These are phyloP conservation scores for Sonneratia caseolaris DNA, from an alignment of 345 rosid species.

Conservation along the genomic window DNA sequence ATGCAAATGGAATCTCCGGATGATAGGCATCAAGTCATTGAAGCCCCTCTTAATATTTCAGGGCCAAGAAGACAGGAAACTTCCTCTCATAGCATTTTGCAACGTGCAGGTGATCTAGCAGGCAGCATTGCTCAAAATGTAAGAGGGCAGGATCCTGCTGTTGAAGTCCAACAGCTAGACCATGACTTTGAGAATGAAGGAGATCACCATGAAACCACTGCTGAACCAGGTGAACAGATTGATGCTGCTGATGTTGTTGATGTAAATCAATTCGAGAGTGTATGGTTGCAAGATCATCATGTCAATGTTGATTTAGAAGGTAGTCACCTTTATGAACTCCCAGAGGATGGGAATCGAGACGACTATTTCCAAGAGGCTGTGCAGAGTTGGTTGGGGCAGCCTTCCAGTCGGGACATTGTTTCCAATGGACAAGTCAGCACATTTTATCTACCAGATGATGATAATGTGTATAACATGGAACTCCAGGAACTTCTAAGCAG, in stretches of 20 bases:
- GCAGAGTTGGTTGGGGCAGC: conserved; percentile 42
- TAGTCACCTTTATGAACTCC: conserved; percentile 22
- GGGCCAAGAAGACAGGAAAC: conserved; percentile 21
- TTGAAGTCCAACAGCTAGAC: conserved; percentile 31
- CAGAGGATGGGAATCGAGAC: conserved; percentile 29
- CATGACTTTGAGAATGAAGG: conserved; percentile 33
- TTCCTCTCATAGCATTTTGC: conserved; percentile 10
- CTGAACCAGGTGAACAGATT: conserved; percentile 32
- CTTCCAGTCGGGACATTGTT: conserved; percentile 37
- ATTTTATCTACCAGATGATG: conserved; percentile 53
- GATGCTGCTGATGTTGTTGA: conserved; percentile 26
- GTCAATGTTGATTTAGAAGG: conserved; percentile 36
- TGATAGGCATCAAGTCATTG: conserved; percentile 3
- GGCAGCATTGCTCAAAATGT: conserved; percentile 22
- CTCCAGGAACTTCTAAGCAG: conserved; percentile 81
- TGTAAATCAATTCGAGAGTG: conserved; percentile 27
- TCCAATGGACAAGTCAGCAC: conserved; percentile 35
- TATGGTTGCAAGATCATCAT: conserved; percentile 22
- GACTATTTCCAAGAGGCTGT: conserved; percentile 41
- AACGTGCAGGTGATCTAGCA: conserved; percentile 21
- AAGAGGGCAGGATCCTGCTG: conserved; percentile 22
- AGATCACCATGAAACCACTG: conserved; percentile 27
- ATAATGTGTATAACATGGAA: conserved; percentile 50
- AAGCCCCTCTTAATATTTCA: conserved; percentile 17
- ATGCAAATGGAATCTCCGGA: conserved; percentile 5